Conservation (phyloP, 2,329 filamentous ascomycete species). For the Fusarium annulatum region DNA sequence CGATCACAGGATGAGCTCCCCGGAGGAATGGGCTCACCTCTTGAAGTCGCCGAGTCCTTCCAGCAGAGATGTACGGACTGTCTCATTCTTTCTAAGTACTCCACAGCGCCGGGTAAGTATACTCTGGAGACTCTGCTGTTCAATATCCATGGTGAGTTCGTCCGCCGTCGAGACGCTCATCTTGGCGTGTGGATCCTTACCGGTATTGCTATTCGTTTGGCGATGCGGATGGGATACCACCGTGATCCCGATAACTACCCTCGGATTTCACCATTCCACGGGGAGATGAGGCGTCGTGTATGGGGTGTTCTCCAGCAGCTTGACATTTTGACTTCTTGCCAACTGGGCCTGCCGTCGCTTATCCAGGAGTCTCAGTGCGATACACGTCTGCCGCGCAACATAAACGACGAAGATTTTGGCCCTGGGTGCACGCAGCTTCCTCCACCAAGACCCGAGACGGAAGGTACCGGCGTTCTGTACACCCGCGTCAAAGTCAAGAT, state of each 20-base stretch:
- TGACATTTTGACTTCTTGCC: constrained; percentile 27
- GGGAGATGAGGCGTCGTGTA: constrained; percentile 32
- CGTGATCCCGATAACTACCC: constrained; percentile 26
- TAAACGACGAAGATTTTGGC: constrained; percentile 30
- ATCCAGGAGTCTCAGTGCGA: constrained; percentile 31
- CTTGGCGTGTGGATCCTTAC: constrained; percentile 29
- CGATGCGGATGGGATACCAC: constrained; percentile 38
- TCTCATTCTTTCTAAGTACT: constrained; percentile 30
- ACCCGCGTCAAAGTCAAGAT: constrained; percentile 19
- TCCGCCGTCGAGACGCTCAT: constrained; percentile 24
- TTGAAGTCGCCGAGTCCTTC: constrained; percentile 16
- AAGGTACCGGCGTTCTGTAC: constrained; percentile 21
- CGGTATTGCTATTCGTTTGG: constrained; percentile 23
- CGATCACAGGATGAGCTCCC: constrained; percentile 26
- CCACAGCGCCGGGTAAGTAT: constrained; percentile 12
- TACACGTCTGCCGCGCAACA: constrained; percentile 16
- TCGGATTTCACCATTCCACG: constrained; percentile 22
- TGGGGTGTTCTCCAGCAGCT: constrained; percentile 30
- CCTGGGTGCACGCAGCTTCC: constrained; percentile 15
- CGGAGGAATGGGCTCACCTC: constrained; percentile 6
- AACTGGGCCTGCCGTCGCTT: constrained; percentile 26
- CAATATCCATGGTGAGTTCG: constrained; percentile 32
- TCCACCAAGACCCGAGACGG: constrained; percentile 3
- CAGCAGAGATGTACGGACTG: constrained; percentile 32
- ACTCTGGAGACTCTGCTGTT: constrained; percentile 27